phyloP scores from a whole-genome alignment of 169 alveolate species.

The Eimeria acervulina region DNA sequence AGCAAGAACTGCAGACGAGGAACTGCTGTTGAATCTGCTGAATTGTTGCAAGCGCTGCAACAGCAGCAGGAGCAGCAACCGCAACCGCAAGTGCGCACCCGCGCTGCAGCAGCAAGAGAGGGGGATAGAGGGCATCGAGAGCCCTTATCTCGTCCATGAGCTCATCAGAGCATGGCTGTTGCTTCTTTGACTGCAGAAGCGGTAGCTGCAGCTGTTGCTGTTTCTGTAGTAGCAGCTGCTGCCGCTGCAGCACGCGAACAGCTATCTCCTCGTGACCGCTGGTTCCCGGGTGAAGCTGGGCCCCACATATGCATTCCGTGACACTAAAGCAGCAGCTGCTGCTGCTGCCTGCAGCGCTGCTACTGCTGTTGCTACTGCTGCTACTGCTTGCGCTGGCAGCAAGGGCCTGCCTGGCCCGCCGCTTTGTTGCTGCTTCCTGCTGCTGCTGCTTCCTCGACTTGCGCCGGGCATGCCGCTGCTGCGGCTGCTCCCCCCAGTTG shows the following conservation, averaged over 20 bases:
- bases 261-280: constrained; percentile 41
- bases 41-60: background rate
- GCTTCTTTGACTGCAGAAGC: constrained; percentile 13
- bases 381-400: background rate
- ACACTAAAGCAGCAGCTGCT: background rate
- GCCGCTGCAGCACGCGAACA: constrained; percentile 70
- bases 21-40: background rate
- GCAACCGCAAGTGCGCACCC: constrained; percentile 43
- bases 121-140: constrained; percentile 46
- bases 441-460: constrained; percentile 66
- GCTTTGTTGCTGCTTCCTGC: constrained; percentile 61
- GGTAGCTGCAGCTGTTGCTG: constrained; percentile 2
- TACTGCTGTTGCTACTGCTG: constrained; percentile 23
- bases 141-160: constrained; percentile 65
- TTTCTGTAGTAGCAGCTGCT: constrained; percentile 32
- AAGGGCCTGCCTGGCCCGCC: constrained; percentile 16
- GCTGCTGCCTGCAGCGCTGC: background rate
- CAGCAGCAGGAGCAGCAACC: constrained; percentile 12
- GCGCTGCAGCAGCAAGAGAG: constrained; percentile 69
- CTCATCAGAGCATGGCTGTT: constrained; percentile 52
- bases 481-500: background rate
- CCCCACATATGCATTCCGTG: constrained; percentile 44
- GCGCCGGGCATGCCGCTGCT: constrained; percentile 66
- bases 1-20: background rate
- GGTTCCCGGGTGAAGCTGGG: constrained; percentile 24